Conservation (phyloP, 495 filamentous ascomycete genomes). For the Cetradonia linearis region DNA sequence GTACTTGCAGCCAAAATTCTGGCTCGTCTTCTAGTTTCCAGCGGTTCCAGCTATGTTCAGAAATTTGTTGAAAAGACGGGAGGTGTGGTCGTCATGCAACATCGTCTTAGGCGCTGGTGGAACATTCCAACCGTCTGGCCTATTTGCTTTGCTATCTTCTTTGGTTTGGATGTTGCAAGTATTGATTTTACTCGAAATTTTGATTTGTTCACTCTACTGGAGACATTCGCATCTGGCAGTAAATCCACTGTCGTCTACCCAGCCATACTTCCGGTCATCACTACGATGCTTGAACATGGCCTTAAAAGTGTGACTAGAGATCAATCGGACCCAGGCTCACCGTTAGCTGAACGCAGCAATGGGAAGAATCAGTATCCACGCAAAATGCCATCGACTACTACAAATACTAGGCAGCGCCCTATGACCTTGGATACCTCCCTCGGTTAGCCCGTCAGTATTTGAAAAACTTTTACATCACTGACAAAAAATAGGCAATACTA, state of each 20-base stretch:
- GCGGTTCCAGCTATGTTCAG: constrained; percentile 66
- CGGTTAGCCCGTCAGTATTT: constrained; percentile 14
- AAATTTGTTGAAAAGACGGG: constrained; percentile 80
- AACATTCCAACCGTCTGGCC: constrained; percentile 75
- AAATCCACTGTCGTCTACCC: constrained; percentile 59
- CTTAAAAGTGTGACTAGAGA: constrained; percentile 55
- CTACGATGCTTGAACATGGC: constrained; percentile 79
- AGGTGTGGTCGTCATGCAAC: constrained; percentile 73
- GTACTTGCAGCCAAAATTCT: constrained; percentile 75
- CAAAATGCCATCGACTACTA: constrained; percentile 49
- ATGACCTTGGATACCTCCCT: constrained; percentile 30
- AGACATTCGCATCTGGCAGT: constrained; percentile 49
- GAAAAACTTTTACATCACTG: not conserved
- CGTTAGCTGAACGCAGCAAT: constrained; percentile 28
- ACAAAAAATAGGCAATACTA: not conserved
- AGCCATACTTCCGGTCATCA: constrained; percentile 69
- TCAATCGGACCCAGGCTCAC: constrained; percentile 48
- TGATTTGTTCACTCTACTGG: constrained; percentile 59
- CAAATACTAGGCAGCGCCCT: constrained; percentile 51
- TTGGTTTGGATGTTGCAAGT: constrained; percentile 67
- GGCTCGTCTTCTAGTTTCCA: constrained; percentile 69
- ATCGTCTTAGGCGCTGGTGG: constrained; percentile 82
- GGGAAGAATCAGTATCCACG: not conserved
- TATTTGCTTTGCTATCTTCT: constrained; percentile 79
- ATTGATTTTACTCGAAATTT: constrained; percentile 65